Conservation (phyloP, 2,329 filamentous ascomycete genomes). For the Graphilbum fragrans region DNA sequence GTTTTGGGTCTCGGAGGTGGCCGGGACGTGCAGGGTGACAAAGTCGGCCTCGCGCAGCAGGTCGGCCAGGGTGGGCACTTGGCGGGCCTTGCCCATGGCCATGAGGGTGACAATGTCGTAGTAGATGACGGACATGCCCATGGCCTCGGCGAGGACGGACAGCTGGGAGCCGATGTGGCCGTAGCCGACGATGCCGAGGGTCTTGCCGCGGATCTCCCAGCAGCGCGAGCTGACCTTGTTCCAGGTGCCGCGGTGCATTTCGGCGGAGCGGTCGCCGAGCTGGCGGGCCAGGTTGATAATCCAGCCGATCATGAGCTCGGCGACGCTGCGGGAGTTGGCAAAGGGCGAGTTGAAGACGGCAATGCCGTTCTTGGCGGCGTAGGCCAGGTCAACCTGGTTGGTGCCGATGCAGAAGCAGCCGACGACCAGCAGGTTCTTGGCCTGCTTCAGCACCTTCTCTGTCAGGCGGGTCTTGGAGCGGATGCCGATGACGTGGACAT, state of each 20-base stretch:
- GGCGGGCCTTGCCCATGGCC: conserved; percentile 78
- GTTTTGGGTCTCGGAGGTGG: conserved; percentile 82
- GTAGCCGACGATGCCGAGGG: conserved; percentile 89
- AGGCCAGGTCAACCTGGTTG: conserved; percentile 83
- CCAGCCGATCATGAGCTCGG: conserved; percentile 88
- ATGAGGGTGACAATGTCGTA: conserved; percentile 92
- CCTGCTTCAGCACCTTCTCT: conserved; percentile 70
- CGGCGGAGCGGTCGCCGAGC: conserved; percentile 81
- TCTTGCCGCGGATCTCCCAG: conserved; percentile 98
- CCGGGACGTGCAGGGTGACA: conserved; percentile 87
- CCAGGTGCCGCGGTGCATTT: conserved; percentile 91
- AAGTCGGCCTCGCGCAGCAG: conserved; percentile 79
- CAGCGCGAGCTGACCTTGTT: conserved; percentile 95
- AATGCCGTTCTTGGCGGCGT: conserved; percentile 73
- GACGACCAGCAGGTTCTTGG: conserved; percentile 88
- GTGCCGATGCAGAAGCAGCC: conserved; percentile 99
- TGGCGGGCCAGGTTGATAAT: conserved; percentile 88
- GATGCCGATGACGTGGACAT: conserved; percentile 95
- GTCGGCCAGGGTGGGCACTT: conserved; percentile 65
- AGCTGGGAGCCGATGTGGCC: conserved; percentile 95
- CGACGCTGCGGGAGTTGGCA: conserved; percentile 92
- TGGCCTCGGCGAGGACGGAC: conserved; percentile 87
- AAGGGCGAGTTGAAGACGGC: conserved; percentile 99
- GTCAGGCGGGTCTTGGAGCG: conserved; percentile 95
- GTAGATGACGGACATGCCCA: conserved; percentile 98